Conservation (phyloP, 768 basidiomycete genomes). For the Amyloporia xantha region DNA sequence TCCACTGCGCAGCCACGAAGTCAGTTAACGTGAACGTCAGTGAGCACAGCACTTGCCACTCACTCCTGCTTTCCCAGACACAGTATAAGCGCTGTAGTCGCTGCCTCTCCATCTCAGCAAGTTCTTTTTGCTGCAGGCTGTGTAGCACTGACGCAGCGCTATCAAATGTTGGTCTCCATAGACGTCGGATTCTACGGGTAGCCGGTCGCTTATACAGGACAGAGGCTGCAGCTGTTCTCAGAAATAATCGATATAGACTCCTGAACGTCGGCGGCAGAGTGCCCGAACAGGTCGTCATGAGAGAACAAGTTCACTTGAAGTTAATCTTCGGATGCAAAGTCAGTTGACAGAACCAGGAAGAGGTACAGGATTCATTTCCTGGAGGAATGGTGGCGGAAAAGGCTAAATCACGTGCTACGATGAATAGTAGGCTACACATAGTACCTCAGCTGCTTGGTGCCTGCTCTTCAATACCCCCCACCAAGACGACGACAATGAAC, state of each 20-base stretch:
- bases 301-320: no score
- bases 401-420: no score
- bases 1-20: conserved; percentile 45
- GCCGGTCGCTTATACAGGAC: conserved; percentile 46
- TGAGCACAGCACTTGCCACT: conserved; percentile 9
- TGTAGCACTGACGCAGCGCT: conserved; percentile 37
- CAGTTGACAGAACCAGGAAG: no score
- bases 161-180: conserved; percentile 53
- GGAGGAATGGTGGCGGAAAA: no score
- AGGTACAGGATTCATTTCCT: no score
- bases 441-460: no score
- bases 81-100: conserved; percentile 36
- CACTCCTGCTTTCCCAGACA: conserved; percentile 53
- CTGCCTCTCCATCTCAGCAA: conserved; percentile 23
- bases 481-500: no score
- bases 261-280: conserved; percentile 34
- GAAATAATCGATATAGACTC: conserved; percentile 54
- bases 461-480: no score
- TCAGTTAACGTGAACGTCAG: conserved; percentile 3
- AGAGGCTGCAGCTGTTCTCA: conserved; percentile 49
- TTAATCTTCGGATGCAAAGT: no score
- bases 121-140: conserved; percentile 31
- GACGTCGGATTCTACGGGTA: conserved; percentile 35
- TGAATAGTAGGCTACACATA: no score
- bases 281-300: no score